These are phyloP conservation scores for Polygonum maritimum DNA, from an alignment of 148 eudicot species.

Conservation along the genomic window DNA sequence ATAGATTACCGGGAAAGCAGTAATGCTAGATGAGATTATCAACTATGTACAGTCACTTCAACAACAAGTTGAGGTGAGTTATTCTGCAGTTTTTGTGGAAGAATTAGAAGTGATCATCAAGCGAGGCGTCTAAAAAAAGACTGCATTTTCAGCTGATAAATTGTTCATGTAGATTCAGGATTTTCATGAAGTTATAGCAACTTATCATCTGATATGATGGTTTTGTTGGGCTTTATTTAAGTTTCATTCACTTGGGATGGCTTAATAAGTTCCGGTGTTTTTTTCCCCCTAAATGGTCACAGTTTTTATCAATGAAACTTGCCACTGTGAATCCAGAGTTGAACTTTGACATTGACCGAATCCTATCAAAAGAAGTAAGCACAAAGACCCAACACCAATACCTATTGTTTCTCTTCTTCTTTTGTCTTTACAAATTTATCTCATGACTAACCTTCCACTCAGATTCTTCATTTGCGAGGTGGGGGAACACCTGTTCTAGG, in stretches of 20 bases:
- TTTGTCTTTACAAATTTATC: neutral
- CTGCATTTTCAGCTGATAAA: too few species aligned
- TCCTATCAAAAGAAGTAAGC: conserved; percentile 79
- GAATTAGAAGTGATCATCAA: neutral
- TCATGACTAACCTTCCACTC: neutral
- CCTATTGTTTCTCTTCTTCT: too few species aligned
- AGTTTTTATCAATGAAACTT: conserved; percentile 95
- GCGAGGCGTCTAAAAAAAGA: too few species aligned
- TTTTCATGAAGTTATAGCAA: too few species aligned
- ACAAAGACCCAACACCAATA: neutral
- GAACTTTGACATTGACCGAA: conserved; percentile 61
- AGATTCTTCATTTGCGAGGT: conserved; percentile 58
- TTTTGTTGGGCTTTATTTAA: neutral
- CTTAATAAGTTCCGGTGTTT: neutral
- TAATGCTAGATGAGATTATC: conserved; percentile 94
- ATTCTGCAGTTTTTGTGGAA: neutral
- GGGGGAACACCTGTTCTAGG: conserved; percentile 36
- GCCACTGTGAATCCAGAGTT: conserved; percentile 86
- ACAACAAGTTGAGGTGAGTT: conserved; percentile 88
- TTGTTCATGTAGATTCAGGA: too few species aligned
- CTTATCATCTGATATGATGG: neutral
- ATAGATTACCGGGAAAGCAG: conserved; percentile 90
- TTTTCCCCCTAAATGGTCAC: conserved; percentile 18
- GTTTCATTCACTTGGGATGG: neutral
- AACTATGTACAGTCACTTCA: conserved; percentile 92